Evolutionary conservation across 2,329 filamentous ascomycete genomes (phyloP).

Genomic region (Xylaria sp.): DNA sequence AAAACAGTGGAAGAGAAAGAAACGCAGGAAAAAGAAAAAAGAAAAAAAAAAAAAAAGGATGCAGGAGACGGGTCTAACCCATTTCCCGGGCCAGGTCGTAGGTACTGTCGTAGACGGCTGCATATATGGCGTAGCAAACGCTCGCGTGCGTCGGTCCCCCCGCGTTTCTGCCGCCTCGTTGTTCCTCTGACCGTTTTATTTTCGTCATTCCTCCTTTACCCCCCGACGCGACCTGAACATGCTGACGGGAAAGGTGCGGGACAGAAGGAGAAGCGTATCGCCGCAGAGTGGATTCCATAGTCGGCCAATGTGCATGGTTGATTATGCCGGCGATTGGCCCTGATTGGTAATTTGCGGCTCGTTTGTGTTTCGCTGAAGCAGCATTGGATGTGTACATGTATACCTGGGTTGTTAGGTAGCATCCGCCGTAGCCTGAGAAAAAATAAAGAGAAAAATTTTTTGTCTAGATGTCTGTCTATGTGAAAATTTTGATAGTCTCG

Average conservation of each 20-base stretch:
- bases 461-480: background rate
- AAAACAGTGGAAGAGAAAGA: conserved; percentile 8
- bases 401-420: conserved; percentile 25
- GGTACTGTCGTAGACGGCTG: conserved; percentile 8
- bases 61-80: conserved; percentile 8
- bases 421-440: conserved; percentile 30
- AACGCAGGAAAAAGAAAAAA: background rate
- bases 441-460: conserved; percentile 10
- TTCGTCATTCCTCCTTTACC: conserved; percentile 8
- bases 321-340: conserved; percentile 22
- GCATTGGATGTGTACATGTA: conserved; percentile 23
- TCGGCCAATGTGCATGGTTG: conserved; percentile 25
- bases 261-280: conserved; percentile 20
- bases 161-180: conserved; percentile 23
- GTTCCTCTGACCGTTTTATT: conserved; percentile 22
- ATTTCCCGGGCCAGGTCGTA: conserved; percentile 15
- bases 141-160: conserved; percentile 22
- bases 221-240: conserved; percentile 15
- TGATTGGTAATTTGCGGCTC: conserved; percentile 30
- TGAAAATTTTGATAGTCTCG: conserved; percentile 11
- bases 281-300: conserved; percentile 12
- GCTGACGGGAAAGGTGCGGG: conserved; percentile 10
- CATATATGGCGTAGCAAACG: conserved; percentile 18
- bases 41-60: conserved; percentile 1
- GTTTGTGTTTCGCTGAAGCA: conserved; percentile 23